Percentiles rank a stretch among this genome's conserved stretches.
Evolutionary conservation across 2,329 filamentous ascomycete genomes (phyloP).

Genomic region (Hypocreales sp.): DNA sequence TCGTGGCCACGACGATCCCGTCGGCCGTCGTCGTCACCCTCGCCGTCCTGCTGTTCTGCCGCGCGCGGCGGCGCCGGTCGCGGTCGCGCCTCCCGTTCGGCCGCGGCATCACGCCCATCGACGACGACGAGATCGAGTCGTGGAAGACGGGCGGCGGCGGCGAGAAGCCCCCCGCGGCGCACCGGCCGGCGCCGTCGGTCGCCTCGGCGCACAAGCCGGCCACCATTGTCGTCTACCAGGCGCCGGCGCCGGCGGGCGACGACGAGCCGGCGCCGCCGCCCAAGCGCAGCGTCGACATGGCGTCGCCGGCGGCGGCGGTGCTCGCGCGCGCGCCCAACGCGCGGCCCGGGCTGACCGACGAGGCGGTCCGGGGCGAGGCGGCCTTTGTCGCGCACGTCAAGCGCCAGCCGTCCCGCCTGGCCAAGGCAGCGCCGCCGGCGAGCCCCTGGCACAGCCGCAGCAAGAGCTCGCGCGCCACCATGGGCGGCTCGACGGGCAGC

Average conservation of each 20-base stretch:
- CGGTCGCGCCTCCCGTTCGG: constrained; percentile 30
- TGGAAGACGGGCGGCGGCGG: constrained; percentile 32
- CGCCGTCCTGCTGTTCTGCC: constrained; percentile 19
- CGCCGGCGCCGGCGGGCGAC: constrained; percentile 7
- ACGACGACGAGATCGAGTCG: constrained; percentile 49
- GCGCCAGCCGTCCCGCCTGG: constrained; percentile 35
- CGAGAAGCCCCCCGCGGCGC: constrained; percentile 11
- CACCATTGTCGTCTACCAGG: constrained; percentile 39
- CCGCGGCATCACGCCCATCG: constrained; percentile 43
- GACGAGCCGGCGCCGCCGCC: constrained; percentile 14
- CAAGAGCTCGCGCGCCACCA: constrained; percentile 30
- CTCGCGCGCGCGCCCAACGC: constrained; percentile 46
- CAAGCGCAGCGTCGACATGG: constrained; percentile 27
- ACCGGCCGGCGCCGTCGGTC: constrained; percentile 10
- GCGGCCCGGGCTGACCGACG: constrained; percentile 46
- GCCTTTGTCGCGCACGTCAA: constrained; percentile 39
- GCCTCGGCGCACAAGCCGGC: constrained; percentile 28
- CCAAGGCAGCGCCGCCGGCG: constrained; percentile 29
- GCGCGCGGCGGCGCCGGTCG: constrained; percentile 19
- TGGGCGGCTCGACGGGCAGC: constrained; percentile 22
- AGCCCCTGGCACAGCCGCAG: constrained; percentile 21
- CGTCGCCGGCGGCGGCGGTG: constrained; percentile 34
- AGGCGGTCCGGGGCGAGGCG: constrained; percentile 41
- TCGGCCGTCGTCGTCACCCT: constrained; percentile 20
- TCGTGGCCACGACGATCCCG: constrained; percentile 34